These are phyloP conservation scores for Pythium scleroteichum DNA, from an alignment of 352 stramenopile species.

Conservation along the genomic window DNA sequence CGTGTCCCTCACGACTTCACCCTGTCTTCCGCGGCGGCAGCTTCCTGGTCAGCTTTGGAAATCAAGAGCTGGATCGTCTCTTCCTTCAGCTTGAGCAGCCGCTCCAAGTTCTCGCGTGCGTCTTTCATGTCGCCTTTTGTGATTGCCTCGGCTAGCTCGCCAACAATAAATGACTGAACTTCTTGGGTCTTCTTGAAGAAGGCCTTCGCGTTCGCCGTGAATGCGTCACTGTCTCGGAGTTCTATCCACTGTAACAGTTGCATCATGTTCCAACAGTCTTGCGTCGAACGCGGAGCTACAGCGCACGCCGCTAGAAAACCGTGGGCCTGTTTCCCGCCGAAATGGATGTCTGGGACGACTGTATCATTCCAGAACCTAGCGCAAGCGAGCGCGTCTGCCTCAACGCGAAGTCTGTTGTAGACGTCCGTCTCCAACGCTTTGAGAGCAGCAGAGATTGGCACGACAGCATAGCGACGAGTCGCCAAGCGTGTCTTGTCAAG, in stretches of 20 bases:
- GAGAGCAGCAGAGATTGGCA: constrained; percentile 15
- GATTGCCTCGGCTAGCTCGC: constrained; percentile 33
- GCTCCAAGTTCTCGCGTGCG: constrained; percentile 39
- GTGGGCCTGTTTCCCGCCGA: constrained; percentile 37
- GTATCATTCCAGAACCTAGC: constrained; percentile 69
- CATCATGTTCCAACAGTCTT: constrained; percentile 44
- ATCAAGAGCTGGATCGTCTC: constrained; percentile 63
- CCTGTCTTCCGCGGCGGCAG: constrained; percentile 29
- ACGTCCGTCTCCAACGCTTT: constrained; percentile 6
- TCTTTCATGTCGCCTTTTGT: constrained; percentile 37
- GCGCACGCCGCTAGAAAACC: constrained; percentile 42
- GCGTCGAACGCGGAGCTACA: constrained; percentile 28
- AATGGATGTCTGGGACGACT: constrained; percentile 32
- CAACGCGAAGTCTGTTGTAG: constrained; percentile 14
- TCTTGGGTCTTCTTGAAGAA: constrained; percentile 49
- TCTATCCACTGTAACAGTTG: constrained; percentile 59
- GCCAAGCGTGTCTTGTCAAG: constrained; percentile 45
- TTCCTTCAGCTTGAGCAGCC: constrained; percentile 55
- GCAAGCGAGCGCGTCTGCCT: constrained; percentile 40
- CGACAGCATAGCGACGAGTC: constrained; percentile 44
- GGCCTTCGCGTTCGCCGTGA: constrained; percentile 39
- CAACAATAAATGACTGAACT: constrained; percentile 47
- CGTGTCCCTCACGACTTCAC: constrained; percentile 4
- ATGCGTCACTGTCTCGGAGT: constrained; percentile 51
- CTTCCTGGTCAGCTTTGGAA: constrained; percentile 46